Base-by-base conservation (phyloP, 108 stramenopile genomes). In the Stephanodiscus minutulus region DNA sequence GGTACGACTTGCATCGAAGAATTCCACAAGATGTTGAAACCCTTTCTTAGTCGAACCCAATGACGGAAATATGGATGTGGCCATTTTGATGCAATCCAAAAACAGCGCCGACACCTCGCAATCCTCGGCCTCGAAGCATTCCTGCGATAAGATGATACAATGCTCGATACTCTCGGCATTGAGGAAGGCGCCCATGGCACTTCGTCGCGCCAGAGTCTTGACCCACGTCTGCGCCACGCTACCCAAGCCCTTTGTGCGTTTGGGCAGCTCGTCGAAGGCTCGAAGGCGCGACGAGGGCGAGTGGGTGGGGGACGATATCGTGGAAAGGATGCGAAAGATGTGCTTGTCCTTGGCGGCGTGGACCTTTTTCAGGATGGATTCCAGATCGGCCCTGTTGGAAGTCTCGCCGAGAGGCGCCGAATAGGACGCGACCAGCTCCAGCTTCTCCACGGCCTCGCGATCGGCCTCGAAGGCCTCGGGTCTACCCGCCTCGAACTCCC, bases 251-350 rank as follows among this genome's bases (percentile, higher is more conserved):
- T 91, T 89, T 6, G 88, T 85, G 13, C 95, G 81, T 66, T 88
- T 89, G 10, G 92, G 91, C 11, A 93, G 73, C 47, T 96, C 92
- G 54, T 92, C 92, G 24, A 96, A 63, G 12, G 91, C 92, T 22
- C 85, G 80, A 18, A 64, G 56, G 20, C 95, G 85, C n/a, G 87
- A 79, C n/a, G 75, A 65, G 11, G 61, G 50, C 15, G 87, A 82
- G 69, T 96, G 95, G 12, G 60, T 72, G 5, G 91, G 79, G 35
- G 73, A 75, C 0, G 85, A 63, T 71, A 96, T 88, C 20, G 89
- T 84, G 3, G 89, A 79, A 22, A 96, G 72, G 44, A 93, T 75
- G 4, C 87, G 85, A 70, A 96, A 93, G 47, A 96, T 85, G 66
- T 90, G 88, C 70, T 87, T 88, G 79, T 96, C 95, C 41, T 87